Evolutionary conservation across 108 stramenopile genomes (phyloP), one percentile per base, ranked within the genome.

Genomic region (Cylindrotheca fusiformis): DNA sequence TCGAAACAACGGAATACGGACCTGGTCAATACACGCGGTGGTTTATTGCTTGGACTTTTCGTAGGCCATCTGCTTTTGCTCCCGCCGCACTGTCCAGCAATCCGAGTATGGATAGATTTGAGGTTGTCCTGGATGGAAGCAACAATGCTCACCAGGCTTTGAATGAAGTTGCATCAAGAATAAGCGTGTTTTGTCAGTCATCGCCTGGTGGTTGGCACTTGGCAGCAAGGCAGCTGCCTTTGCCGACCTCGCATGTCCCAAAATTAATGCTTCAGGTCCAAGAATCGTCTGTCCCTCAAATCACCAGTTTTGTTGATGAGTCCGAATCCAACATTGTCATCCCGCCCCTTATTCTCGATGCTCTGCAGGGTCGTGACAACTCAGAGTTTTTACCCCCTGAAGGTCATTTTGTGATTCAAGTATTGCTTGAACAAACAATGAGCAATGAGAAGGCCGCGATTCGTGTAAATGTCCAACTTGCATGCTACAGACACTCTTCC

Each of bases 1-100:
- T 95, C 27, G 51, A 75, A 41, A 69, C 80, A 18, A 81, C 90
- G 4, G 82, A 92, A 61, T 97, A 94, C 68, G 86, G 80, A 24
- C 94, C 94, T 32, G 93, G 92, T 6, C 76, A 83, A 22, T 83
- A 83, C 28, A 87, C 83, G 8, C 78, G 96, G 28, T 97, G 96
- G 96, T 95, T 93, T 25, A 55, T 97, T 46, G 96, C 87, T 21
- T 97, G 95, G 95, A 95, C 93, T 1, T 91, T 79, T 31, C 73
- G 74, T 30, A 58, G 74, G 48, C 83, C 83, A 0, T 22, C 41
- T 18, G 32, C 31, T 17, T 41, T 19, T 14, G 75, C 69, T 1
- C 46, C 51, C 1, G 36, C 17, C 17, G 62, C 57, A 19, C 45
- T 64, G 2, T 23, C 56, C 17, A 0, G 28, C 24, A 26, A 50